Percentiles rank a stretch among this genome's conserved stretches.
phyloP scores from a whole-genome alignment of 2,329 filamentous ascomycete species.

The Diplodia seriata region DNA sequence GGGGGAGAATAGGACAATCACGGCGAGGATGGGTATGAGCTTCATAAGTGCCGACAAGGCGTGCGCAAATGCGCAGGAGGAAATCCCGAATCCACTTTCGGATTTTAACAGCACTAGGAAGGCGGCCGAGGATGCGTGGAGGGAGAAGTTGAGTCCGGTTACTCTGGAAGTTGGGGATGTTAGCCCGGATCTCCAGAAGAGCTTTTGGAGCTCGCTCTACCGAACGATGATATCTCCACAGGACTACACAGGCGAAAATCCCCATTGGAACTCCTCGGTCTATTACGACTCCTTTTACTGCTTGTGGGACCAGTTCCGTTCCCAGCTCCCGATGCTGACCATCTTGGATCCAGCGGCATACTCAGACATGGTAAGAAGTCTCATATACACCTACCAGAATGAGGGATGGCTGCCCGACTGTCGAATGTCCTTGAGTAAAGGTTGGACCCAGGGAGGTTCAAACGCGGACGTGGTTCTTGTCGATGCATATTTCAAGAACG shows the following conservation, averaged over 20 bases:
- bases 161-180: conserved; percentile 47
- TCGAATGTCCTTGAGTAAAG: conserved; percentile 77
- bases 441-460: conserved; percentile 76
- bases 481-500: conserved; percentile 73
- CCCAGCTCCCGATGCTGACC: conserved; percentile 70
- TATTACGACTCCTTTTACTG: conserved; percentile 68
- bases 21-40: conserved; percentile 71
- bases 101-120: conserved; percentile 64
- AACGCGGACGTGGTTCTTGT: conserved; percentile 76
- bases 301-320: conserved; percentile 57
- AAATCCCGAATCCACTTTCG: conserved; percentile 67
- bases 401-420: conserved; percentile 79
- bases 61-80: conserved; percentile 70
- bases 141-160: conserved; percentile 49
- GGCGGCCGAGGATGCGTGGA: conserved; percentile 52
- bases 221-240: conserved; percentile 55
- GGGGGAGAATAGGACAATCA: conserved; percentile 61
- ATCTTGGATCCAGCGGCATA: conserved; percentile 70
- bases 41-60: conserved; percentile 72
- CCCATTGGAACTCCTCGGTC: conserved; percentile 52
- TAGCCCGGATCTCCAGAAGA: conserved; percentile 47
- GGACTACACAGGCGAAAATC: conserved; percentile 57
- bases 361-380: conserved; percentile 70
- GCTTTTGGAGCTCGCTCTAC: conserved; percentile 56
- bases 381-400: conserved; percentile 75